Conservation (phyloP, 495 filamentous ascomycete genomes). For the Patellaria atrata region DNA sequence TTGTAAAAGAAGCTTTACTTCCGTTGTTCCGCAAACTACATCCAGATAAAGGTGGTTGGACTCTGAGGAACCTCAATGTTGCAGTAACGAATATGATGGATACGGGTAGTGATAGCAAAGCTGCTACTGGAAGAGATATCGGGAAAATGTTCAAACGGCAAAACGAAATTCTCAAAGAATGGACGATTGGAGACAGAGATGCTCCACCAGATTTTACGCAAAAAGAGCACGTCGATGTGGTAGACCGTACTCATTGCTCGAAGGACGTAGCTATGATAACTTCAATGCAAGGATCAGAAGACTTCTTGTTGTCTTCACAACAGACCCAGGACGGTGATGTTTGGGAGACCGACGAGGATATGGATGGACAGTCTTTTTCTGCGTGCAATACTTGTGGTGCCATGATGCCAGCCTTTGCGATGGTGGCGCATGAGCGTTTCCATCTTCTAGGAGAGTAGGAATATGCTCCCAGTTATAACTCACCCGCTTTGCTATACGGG, state of each 20-base stretch:
- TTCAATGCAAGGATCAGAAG: constrained; percentile 13
- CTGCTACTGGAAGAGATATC: constrained; percentile 28
- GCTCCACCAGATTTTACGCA: constrained; percentile 22
- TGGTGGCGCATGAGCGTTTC: constrained; percentile 56
- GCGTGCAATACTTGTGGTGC: constrained; percentile 46
- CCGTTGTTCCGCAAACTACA: constrained; percentile 62
- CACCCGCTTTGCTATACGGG: no score
- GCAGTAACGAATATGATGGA: constrained; percentile 75
- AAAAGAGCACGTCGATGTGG: no score
- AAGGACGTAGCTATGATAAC: no score
- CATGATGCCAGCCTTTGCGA: constrained; percentile 55
- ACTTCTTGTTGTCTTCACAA: constrained; percentile 14
- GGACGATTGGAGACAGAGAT: constrained; percentile 39
- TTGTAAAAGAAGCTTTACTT: constrained; percentile 53
- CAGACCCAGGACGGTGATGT: constrained; percentile 24
- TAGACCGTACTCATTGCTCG: no score
- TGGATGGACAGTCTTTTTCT: constrained; percentile 23
- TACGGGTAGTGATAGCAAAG: constrained; percentile 30
- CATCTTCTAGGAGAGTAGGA: constrained; percentile 36
- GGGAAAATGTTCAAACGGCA: constrained; percentile 36
- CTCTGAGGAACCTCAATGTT: constrained; percentile 69
- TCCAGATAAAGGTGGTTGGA: constrained; percentile 54
- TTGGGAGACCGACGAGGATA: constrained; percentile 33
- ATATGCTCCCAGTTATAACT: constrained; percentile 5
- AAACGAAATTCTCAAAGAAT: constrained; percentile 47